These are phyloP conservation scores for Phoenix roebelenii DNA, from an alignment of 176 grass and related monocot species.

Conservation along the genomic window DNA sequence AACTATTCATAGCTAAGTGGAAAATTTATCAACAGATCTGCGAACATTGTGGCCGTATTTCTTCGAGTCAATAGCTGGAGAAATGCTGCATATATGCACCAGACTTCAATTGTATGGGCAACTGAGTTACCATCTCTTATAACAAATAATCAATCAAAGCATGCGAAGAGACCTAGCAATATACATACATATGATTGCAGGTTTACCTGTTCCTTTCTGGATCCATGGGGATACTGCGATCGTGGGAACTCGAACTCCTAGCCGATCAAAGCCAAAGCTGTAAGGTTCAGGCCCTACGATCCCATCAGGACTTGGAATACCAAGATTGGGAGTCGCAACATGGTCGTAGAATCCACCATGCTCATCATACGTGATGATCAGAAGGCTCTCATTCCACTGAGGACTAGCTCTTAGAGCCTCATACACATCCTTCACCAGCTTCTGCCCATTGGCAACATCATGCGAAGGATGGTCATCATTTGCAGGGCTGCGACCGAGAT, in stretches of 20 bases:
- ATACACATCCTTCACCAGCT: constrained; percentile 36
- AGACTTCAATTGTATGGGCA: no score
- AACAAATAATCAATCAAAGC: no score
- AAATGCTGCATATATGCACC: no score
- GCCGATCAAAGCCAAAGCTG: constrained; percentile 72
- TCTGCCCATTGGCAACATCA: constrained; percentile 18
- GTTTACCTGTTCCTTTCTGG: constrained; percentile 51
- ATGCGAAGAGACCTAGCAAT: not conserved
- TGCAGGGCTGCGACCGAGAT: not conserved
- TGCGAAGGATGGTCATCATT: constrained; percentile 16
- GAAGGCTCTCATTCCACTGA: constrained; percentile 73
- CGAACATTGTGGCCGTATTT: no score
- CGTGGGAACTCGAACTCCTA: constrained; percentile 75
- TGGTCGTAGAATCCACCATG: constrained; percentile 90
- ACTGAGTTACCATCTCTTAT: no score
- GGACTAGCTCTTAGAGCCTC: constrained; percentile 58
- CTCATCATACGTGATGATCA: constrained; percentile 86
- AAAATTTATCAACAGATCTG: no score
- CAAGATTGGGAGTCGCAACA: constrained; percentile 54
- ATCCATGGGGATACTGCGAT: constrained; percentile 92
- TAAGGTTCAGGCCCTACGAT: constrained; percentile 48
- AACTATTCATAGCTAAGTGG: no score
- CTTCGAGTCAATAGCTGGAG: no score
- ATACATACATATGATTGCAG: no score
- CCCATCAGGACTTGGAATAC: constrained; percentile 84